These are phyloP conservation scores for Lipomyces spencermartinsiae DNA, from an alignment of 805 yeast species.

Conservation along the genomic window DNA sequence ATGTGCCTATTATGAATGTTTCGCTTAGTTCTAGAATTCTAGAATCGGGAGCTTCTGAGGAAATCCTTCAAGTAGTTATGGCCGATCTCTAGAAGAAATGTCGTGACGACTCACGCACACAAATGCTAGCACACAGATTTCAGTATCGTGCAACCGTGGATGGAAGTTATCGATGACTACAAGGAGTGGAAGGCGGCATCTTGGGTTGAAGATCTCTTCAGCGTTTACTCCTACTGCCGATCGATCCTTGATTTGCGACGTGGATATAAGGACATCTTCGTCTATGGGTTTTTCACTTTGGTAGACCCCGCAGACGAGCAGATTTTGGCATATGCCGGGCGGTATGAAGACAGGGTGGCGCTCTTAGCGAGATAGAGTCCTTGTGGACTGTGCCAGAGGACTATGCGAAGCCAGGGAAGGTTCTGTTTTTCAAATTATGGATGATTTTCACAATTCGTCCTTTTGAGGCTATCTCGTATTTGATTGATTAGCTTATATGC, in stretches of 20 bases:
- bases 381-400: conserved; percentile 18
- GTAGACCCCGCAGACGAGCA: conserved; percentile 45
- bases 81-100: conserved; percentile 49
- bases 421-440: conserved; percentile 15
- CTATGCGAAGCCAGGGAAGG: conserved; percentile 7
- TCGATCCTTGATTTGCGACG: conserved; percentile 53
- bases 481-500: background rate
- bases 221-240: conserved; percentile 55
- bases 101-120: conserved; percentile 60
- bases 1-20: background rate
- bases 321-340: conserved; percentile 7
- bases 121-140: conserved; percentile 52
- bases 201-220: conserved; percentile 53
- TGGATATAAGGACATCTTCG: conserved; percentile 51
- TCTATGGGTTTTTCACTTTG: conserved; percentile 54
- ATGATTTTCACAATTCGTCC: conserved; percentile 5
- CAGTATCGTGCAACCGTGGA: conserved; percentile 51
- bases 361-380: conserved; percentile 3
- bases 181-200: conserved; percentile 54
- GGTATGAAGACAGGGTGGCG: conserved; percentile 4
- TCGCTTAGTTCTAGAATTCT: background rate
- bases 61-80: conserved; percentile 32
- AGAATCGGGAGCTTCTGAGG: conserved; percentile 4
- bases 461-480: conserved; percentile 20
- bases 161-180: conserved; percentile 57